These are phyloP conservation scores for Salicornia ramosissima DNA, from an alignment of 148 eudicot genomes.

Conservation along the genomic window DNA sequence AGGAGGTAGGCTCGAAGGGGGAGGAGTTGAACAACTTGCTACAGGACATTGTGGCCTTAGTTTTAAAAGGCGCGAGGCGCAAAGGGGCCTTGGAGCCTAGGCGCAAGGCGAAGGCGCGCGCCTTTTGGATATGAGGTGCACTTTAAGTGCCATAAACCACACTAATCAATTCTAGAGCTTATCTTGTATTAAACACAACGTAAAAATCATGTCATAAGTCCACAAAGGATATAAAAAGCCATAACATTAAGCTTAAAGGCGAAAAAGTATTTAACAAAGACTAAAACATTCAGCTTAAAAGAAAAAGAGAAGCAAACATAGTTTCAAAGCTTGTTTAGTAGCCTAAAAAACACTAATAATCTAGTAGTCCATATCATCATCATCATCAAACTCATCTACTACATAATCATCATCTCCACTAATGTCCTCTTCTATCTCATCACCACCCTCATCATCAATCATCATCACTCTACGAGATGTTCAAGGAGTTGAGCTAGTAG, in stretches of 20 bases:
- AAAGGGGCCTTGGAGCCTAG: background rate
- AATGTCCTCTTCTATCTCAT: constrained; percentile 1
- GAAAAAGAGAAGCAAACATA: background rate
- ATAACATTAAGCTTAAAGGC: background rate
- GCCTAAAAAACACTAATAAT: background rate
- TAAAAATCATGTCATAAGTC: background rate
- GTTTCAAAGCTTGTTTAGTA: background rate
- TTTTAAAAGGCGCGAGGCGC: background rate
- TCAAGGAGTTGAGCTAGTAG: background rate
- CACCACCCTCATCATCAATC: background rate
- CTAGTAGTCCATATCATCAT: background rate
- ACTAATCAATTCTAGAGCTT: background rate
- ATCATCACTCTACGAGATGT: background rate
- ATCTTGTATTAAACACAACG: background rate
- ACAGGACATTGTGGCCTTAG: too few species aligned
- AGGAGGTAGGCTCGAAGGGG: too few species aligned
- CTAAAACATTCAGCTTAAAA: background rate
- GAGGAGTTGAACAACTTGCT: too few species aligned
- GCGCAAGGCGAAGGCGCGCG: background rate
- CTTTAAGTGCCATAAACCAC: background rate
- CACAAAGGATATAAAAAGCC: background rate
- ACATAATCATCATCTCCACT: background rate
- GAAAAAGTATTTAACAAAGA: background rate
- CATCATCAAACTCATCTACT: background rate
- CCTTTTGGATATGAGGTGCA: background rate